Evolutionary conservation across 345 rosid species (phyloP).

Genomic region (Passiflora organensis): DNA sequence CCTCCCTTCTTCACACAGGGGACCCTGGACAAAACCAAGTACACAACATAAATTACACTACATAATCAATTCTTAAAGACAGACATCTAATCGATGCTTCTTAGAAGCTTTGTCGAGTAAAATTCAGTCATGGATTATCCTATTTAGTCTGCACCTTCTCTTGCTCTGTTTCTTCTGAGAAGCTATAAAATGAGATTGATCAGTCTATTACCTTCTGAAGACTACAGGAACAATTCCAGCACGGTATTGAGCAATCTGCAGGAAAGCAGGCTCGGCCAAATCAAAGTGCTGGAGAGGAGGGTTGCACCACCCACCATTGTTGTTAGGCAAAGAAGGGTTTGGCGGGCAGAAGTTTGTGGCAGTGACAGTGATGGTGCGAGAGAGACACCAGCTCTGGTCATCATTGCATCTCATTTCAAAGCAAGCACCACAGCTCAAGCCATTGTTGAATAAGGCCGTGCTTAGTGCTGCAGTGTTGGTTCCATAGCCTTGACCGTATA

Average conservation of each 20-base stretch:
- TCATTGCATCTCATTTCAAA: constrained; percentile 19
- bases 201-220: constrained; percentile 43
- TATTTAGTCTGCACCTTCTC: too few relatives aligned
- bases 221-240: constrained; percentile 57
- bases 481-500: constrained; percentile 24
- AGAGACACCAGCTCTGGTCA: constrained; percentile 21
- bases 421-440: constrained; percentile 22
- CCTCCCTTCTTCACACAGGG: constrained; percentile 49
- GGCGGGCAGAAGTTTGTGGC: constrained; percentile 49
- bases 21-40: too few relatives aligned
- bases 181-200: too few relatives aligned
- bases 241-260: constrained; percentile 47
- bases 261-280: constrained; percentile 53
- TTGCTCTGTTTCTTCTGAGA: too few relatives aligned
- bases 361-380: constrained; percentile 15
- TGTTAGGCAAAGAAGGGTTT: constrained; percentile 37
- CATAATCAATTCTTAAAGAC: too few relatives aligned
- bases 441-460: constrained; percentile 23
- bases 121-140: too few relatives aligned
- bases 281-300: constrained; percentile 63
- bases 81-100: too few relatives aligned
- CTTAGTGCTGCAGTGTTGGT: constrained; percentile 25
- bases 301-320: constrained; percentile 66
- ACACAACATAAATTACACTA: too few relatives aligned
- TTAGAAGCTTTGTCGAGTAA: too few relatives aligned